phyloP scores from a whole-genome alignment of 805 yeast genomes.

The Schwanniomyces polymorphus region DNA sequence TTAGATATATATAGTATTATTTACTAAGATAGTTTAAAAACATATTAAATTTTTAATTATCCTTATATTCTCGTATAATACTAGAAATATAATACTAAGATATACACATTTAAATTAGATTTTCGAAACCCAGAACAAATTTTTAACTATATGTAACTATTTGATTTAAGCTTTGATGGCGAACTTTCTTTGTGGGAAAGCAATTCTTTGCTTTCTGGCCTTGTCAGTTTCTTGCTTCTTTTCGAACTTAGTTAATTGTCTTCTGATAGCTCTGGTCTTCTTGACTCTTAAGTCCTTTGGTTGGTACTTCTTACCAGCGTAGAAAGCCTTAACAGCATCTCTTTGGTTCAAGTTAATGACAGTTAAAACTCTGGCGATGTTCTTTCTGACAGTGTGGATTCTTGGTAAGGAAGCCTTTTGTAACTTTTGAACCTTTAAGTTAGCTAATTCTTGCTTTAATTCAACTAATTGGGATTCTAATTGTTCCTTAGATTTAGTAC shows the following conservation, averaged over 20 bases:
- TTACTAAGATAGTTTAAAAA: not conserved
- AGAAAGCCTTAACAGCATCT: slow-evolving; percentile 90
- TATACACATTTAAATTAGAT: slow-evolving; percentile 15
- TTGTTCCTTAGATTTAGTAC: slow-evolving; percentile 96
- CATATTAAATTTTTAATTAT: slow-evolving; percentile 3
- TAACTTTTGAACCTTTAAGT: slow-evolving; percentile 93
- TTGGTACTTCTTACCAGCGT: slow-evolving; percentile 91
- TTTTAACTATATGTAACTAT: not conserved
- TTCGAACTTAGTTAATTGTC: slow-evolving; percentile 89
- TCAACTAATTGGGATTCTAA: slow-evolving; percentile 92
- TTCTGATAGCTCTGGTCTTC: slow-evolving; percentile 99
- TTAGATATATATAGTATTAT: slow-evolving; percentile 5
- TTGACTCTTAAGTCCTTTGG: slow-evolving; percentile 99
- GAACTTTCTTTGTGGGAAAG: slow-evolving; percentile 98
- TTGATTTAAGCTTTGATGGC: slow-evolving; percentile 91
- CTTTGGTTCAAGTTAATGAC: slow-evolving; percentile 96
- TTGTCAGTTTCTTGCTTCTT: slow-evolving; percentile 78
- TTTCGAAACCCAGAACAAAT: slow-evolving; percentile 9
- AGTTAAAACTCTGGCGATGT: slow-evolving; percentile 97
- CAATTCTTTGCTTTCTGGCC: slow-evolving; percentile 87
- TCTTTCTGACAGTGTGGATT: slow-evolving; percentile 96
- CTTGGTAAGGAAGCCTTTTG: slow-evolving; percentile 91
- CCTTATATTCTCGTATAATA: slow-evolving; percentile 5
- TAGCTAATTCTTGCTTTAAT: slow-evolving; percentile 94
- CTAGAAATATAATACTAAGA: slow-evolving; percentile 10